Conservation (phyloP, 306 rosid genomes). For the Ormosia semicastrata region DNA sequence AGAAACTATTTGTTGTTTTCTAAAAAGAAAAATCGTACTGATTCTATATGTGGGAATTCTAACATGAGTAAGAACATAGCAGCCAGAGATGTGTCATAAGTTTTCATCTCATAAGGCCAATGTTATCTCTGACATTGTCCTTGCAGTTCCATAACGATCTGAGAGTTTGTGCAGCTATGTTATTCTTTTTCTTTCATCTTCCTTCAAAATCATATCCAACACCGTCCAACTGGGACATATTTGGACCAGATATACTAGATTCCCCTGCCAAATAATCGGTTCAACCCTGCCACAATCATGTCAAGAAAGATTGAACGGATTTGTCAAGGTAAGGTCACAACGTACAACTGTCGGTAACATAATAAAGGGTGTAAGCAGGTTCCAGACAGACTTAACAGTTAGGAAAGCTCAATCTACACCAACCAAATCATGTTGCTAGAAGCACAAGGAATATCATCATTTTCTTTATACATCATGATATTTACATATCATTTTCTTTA, state of each 20-base stretch:
- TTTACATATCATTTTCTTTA: too few relatives aligned
- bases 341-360: conserved; percentile 1
- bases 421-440: background rate
- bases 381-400: background rate
- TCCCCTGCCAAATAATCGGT: conserved; percentile 27
- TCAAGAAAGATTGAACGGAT: conserved; percentile 22
- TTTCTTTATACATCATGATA: background rate
- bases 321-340: background rate
- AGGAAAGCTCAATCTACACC: background rate
- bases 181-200: background rate
- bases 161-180: background rate
- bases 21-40: background rate
- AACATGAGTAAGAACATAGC: background rate
- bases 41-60: conserved; percentile 5
- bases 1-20: background rate
- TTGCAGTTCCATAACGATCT: background rate
- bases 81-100: background rate
- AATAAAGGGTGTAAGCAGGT: conserved; percentile 7
- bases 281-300: conserved; percentile 39
- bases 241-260: conserved; percentile 18
- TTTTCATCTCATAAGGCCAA: background rate
- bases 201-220: conserved; percentile 21
- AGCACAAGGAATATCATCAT: background rate
- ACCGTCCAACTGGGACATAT: background rate
- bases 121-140: conserved; percentile 26